Conservation (phyloP, 140 eudicot genomes). For the Stevia rebaudiana region DNA sequence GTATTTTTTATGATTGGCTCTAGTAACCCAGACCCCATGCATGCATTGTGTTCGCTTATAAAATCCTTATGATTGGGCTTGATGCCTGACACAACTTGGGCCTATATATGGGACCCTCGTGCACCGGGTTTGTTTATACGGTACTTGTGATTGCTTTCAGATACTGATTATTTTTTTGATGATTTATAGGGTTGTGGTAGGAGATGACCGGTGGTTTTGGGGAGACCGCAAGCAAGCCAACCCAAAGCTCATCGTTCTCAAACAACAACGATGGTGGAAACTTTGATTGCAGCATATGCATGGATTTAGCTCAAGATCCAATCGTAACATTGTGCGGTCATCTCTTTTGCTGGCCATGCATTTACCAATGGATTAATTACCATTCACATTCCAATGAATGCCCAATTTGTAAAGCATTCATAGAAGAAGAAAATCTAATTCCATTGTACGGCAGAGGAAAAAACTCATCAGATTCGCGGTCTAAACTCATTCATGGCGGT, state of each 20-base stretch:
- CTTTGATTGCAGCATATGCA: conserved; percentile 54
- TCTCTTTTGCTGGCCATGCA: conserved; percentile 64
- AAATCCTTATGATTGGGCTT: too few species aligned
- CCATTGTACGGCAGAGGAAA: conserved; percentile 52
- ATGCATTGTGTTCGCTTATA: too few species aligned
- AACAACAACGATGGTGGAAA: conserved; percentile 33
- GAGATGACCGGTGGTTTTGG: conserved; percentile 49
- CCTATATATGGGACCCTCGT: too few species aligned
- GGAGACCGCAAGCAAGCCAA: conserved; percentile 42
- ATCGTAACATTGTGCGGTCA: conserved; percentile 55
- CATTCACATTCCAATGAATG: conserved; percentile 49
- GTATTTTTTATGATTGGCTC: too few species aligned
- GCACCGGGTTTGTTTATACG: not conserved
- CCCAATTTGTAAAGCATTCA: conserved; percentile 49
- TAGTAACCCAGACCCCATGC: too few species aligned
- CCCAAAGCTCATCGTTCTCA: conserved; percentile 44
- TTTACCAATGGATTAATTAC: conserved; percentile 48
- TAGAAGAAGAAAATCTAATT: conserved; percentile 41
- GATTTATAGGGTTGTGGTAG: conserved; percentile 31
- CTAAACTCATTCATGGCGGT: conserved; percentile 27
- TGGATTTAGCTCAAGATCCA: conserved; percentile 57
- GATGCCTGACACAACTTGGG: too few species aligned
- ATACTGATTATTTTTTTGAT: conserved; percentile 9
- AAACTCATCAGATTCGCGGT: conserved; percentile 35
- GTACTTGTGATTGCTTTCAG: not conserved